phyloP scores from a whole-genome alignment of 805 yeast genomes.

The Hanseniaspora lachancei region DNA sequence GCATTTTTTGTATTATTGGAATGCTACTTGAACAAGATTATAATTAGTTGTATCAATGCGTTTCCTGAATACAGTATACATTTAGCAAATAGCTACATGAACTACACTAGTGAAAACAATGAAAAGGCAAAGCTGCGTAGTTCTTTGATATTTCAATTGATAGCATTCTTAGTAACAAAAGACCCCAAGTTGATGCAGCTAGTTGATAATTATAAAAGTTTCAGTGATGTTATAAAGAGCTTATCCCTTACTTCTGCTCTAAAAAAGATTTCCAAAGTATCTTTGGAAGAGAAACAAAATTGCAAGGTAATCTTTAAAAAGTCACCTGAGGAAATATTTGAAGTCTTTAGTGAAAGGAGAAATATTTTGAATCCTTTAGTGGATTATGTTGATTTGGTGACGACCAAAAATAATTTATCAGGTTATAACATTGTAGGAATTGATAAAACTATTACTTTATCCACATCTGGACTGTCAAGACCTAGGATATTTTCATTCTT shows the following conservation, averaged over 20 bases:
- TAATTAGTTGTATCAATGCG: neutral
- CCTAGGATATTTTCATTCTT: constrained; percentile 62
- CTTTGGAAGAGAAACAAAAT: neutral
- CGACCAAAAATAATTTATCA: neutral
- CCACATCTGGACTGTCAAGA: constrained; percentile 70
- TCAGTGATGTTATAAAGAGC: neutral
- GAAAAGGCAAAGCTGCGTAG: neutral
- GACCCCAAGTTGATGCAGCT: neutral
- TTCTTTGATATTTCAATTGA: neutral
- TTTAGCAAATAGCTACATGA: neutral
- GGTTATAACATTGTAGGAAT: constrained; percentile 5
- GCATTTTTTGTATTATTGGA: constrained; percentile 1
- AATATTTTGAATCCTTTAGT: neutral
- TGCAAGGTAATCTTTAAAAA: neutral
- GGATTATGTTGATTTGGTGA: neutral
- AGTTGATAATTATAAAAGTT: neutral
- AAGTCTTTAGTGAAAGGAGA: neutral
- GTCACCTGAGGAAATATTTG: neutral
- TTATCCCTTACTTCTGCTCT: neutral
- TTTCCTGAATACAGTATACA: neutral
- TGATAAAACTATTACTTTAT: constrained; percentile 36
- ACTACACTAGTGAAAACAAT: constrained; percentile 2
- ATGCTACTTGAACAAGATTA: neutral
- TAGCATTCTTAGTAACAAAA: neutral
- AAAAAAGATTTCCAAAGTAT: neutral